Evolutionary conservation across 140 eudicot species (phyloP), one percentile per base, ranked within the genome.

Genomic region (Senecio squalidus): DNA sequence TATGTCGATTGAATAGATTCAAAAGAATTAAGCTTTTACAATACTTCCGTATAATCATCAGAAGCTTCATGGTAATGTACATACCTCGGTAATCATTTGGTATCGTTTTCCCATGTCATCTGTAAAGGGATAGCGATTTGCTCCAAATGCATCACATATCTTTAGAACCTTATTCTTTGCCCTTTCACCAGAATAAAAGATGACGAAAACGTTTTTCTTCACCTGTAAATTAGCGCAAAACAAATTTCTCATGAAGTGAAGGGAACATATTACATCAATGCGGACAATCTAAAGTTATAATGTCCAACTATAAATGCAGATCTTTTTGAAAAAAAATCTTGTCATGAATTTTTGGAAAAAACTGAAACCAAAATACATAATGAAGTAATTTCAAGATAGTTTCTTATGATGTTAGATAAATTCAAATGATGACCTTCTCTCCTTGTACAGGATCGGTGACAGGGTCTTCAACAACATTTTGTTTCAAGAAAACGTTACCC

Each of bases 71-170:
- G 33, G 30, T 28, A 38, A 44, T 20, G 34, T 25, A 48, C 55
- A 53, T 81, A 85, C 97, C 89, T 89, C 95, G 6, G 70, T 72
- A 39, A 82, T 79, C 83, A 77, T 77, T 70, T 82, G 82, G 57
- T 76, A 67, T 36, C 85, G 93, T 74, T 71, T 85, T 61, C 76
- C 82, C 21, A 80, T n/a, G 63, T 89, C 93, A 59, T 89, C 95
- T 43, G 95, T 76, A 56, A 89, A 82, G 40, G 95, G 92, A 70
- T 89, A 85, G 14, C 97, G 84, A 69, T 89, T 89, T 67, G 97
- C 97, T 61, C 89, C 95, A 75, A 89, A 89, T 29, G 97, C 91
- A 68, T 89, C 97, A 58, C 97, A 89, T 34, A 89, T 89, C 79
- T 89, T 89, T 59, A 85, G 48, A 48, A 85, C 80, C 77, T 89